A percentile compares a stretch with the other conserved stretches of the same genome.
These are phyloP conservation scores for Neurospora sp. DNA, from an alignment of 495 filamentous ascomycete species.

Conservation along the genomic window DNA sequence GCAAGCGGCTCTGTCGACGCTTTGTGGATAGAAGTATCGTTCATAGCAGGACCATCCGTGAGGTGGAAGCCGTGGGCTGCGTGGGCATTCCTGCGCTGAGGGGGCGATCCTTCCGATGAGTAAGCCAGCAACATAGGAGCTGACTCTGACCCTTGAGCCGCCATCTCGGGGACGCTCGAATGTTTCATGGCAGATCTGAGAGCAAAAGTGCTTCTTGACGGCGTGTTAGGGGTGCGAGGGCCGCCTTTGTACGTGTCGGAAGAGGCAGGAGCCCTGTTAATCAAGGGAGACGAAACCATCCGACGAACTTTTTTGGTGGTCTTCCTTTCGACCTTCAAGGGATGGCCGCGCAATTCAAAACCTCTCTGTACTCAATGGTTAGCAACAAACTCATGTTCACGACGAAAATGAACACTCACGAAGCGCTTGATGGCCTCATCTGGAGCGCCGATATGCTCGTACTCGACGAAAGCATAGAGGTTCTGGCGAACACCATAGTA, in stretches of 20 bases:
- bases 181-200: neutral
- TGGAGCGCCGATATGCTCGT: slow-evolving; percentile 24
- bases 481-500: slow-evolving; percentile 12
- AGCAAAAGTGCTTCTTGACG: neutral
- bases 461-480: slow-evolving; percentile 49
- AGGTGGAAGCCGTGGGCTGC: neutral
- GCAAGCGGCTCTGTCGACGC: neutral
- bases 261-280: neutral
- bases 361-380: slow-evolving; percentile 1
- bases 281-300: neutral
- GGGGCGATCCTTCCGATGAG: neutral
- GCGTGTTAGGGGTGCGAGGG: neutral
- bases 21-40: neutral
- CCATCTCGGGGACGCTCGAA: neutral
- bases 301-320: neutral
- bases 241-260: neutral
- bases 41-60: neutral
- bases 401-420: slow-evolving; percentile 5
- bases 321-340: slow-evolving; percentile 13
- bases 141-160: neutral
- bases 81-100: neutral
- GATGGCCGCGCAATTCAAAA: neutral
- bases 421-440: slow-evolving; percentile 25
- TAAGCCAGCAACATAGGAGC: neutral
- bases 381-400: slow-evolving; percentile 1